These are phyloP conservation scores for Scheffersomyces lignicola DNA, from an alignment of 1,139 yeast species.

Conservation along the genomic window DNA sequence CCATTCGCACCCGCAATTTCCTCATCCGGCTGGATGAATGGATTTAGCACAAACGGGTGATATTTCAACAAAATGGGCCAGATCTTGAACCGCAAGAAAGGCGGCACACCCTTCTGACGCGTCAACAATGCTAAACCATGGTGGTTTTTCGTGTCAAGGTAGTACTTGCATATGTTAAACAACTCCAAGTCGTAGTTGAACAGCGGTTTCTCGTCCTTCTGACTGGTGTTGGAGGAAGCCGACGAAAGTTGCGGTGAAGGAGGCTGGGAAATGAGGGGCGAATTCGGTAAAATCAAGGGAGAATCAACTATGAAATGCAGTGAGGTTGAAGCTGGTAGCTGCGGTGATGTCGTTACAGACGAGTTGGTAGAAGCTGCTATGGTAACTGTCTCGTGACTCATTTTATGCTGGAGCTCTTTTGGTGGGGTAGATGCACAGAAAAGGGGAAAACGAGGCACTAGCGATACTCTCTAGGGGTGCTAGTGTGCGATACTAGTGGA, in stretches of 20 bases:
- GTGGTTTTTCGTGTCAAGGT: constrained; percentile 52
- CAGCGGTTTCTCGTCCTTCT: constrained; percentile 27
- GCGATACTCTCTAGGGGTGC: no score
- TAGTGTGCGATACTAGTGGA: no score
- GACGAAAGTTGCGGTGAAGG: constrained; percentile 5
- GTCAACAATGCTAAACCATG: constrained; percentile 78
- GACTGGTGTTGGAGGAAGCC: not conserved
- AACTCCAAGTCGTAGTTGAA: constrained; percentile 44
- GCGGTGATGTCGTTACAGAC: constrained; percentile 1
- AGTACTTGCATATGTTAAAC: constrained; percentile 38
- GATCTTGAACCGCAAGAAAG: constrained; percentile 69
- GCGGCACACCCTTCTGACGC: constrained; percentile 84
- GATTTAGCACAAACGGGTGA: constrained; percentile 83
- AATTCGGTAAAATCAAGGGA: not conserved
- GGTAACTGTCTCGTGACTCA: no score
- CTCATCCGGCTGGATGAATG: constrained; percentile 64
- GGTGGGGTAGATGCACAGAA: no score
- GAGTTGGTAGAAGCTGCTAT: not conserved
- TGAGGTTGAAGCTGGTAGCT: not conserved
- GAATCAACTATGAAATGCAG: constrained; percentile 1
- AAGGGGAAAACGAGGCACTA: no score
- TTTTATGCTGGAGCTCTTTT: no score
- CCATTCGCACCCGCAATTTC: constrained; percentile 15
- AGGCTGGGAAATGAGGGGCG: constrained; percentile 5
- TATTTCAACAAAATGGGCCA: constrained; percentile 84